Evolutionary conservation across 305 asterid genomes (phyloP).

Genomic region (Petunia hybrid): DNA sequence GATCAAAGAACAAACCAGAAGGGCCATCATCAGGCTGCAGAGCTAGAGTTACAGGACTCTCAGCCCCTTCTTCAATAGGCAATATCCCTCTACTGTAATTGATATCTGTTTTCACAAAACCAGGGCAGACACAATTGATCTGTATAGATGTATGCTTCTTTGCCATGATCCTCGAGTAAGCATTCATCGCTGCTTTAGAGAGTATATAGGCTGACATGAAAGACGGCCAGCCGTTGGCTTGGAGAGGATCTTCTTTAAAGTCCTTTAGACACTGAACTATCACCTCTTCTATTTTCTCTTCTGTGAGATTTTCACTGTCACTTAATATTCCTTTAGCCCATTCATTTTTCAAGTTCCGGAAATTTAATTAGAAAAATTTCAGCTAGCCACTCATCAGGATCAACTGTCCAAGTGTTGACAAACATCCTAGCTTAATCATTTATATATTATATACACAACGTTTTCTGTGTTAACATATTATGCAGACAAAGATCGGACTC

Average conservation of each 20-base stretch:
- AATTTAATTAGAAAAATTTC: background rate
- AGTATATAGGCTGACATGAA: conserved; percentile 51
- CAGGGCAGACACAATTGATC: conserved; percentile 66
- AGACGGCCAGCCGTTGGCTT: conserved; percentile 64
- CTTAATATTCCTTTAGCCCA: conserved; percentile 56
- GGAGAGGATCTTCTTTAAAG: conserved; percentile 50
- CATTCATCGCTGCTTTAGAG: conserved; percentile 68
- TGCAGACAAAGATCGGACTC: background rate
- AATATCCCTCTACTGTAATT: conserved; percentile 44
- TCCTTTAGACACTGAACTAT: conserved; percentile 50
- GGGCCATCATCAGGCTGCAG: conserved; percentile 58
- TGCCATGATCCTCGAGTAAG: conserved; percentile 61
- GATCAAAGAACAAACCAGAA: conserved; percentile 56
- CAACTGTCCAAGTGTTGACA: background rate
- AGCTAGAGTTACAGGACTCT: conserved; percentile 52
- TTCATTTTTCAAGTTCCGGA: conserved; percentile 54
- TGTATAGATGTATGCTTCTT: conserved; percentile 44
- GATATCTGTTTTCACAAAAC: conserved; percentile 60
- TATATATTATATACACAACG: background rate
- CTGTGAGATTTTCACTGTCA: conserved; percentile 50
- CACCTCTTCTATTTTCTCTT: conserved; percentile 56
- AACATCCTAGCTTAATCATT: background rate
- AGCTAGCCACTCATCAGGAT: background rate
- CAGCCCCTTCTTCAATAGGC: conserved; percentile 65
- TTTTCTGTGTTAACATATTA: background rate